A percentile compares a stretch with the other conserved stretches of the same genome.
phyloP scores from a whole-genome alignment of 495 filamentous ascomycete genomes.

The Alectoria sarmentosa region DNA sequence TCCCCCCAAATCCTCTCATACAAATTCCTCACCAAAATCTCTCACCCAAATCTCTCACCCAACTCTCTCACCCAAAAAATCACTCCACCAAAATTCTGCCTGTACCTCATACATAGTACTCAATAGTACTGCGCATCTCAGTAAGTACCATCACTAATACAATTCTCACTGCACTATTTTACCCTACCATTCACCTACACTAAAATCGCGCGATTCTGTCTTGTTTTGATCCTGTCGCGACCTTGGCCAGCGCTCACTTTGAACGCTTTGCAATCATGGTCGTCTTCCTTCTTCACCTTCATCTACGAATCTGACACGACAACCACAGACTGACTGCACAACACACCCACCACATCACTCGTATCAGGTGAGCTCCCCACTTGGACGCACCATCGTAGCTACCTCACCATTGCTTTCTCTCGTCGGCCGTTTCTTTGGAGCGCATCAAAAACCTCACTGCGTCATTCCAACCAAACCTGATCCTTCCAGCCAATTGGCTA shows the following conservation, averaged over 20 bases:
- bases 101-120: constrained; percentile 30
- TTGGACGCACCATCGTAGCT: not conserved
- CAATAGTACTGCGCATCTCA: constrained; percentile 23
- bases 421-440: not conserved
- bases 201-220: constrained; percentile 23
- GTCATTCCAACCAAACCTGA: constrained; percentile 13
- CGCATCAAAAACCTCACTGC: constrained; percentile 25
- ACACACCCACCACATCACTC: constrained; percentile 6
- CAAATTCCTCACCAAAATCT: constrained; percentile 45
- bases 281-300: constrained; percentile 18
- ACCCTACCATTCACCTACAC: constrained; percentile 21
- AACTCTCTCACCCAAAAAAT: constrained; percentile 48
- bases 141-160: constrained; percentile 32
- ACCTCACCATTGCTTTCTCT: constrained; percentile 1
- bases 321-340: constrained; percentile 15
- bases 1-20: constrained; percentile 44
- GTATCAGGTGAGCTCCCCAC: constrained; percentile 14
- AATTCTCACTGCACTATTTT: constrained; percentile 21
- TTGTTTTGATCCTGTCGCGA: constrained; percentile 28
- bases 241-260: constrained; percentile 30
- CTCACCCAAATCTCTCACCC: constrained; percentile 59
- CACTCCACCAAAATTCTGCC: constrained; percentile 40
- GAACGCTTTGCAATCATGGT: constrained; percentile 7
- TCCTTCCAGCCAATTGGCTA: constrained; percentile 11
- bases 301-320: constrained; percentile 12